A percentile compares a stretch with the other conserved stretches of the same genome.
phyloP scores from a whole-genome alignment of 345 rosid genomes.

The Rhizophora apiculata region DNA sequence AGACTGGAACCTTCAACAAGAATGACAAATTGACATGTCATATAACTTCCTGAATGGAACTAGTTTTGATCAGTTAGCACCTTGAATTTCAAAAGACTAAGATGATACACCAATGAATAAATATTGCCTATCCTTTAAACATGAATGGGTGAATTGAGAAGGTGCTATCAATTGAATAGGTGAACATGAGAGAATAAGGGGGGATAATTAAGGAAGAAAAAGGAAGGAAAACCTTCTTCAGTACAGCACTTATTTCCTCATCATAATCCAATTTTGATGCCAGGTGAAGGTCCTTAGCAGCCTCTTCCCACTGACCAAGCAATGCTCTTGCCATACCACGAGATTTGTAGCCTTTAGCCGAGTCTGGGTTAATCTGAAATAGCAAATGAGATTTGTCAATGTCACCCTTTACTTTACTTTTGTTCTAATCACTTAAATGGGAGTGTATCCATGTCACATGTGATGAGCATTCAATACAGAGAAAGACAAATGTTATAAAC shows the following conservation, averaged over 20 bases:
- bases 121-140: no score
- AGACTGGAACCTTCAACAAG: no score
- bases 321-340: conserved; percentile 83
- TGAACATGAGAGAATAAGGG: no score
- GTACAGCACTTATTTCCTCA: conserved; percentile 76
- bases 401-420: neutral
- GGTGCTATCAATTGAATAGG: no score
- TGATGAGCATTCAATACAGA: neutral
- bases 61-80: neutral
- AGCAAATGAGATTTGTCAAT: neutral
- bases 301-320: conserved; percentile 95
- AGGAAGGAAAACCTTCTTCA: conserved; percentile 62
- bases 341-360: conserved; percentile 94
- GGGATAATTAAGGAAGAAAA: neutral
- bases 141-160: no score
- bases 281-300: conserved; percentile 79
- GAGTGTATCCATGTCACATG: neutral
- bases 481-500: neutral
- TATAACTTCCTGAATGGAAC: no score
- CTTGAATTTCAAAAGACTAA: neutral
- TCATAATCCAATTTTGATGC: conserved; percentile 85
- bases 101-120: neutral
- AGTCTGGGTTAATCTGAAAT: conserved; percentile 84
- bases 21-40: no score
- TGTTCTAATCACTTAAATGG: neutral